These are phyloP conservation scores for Blastobotrys buckinghamii DNA, from an alignment of 1,139 yeast genomes.

Conservation along the genomic window DNA sequence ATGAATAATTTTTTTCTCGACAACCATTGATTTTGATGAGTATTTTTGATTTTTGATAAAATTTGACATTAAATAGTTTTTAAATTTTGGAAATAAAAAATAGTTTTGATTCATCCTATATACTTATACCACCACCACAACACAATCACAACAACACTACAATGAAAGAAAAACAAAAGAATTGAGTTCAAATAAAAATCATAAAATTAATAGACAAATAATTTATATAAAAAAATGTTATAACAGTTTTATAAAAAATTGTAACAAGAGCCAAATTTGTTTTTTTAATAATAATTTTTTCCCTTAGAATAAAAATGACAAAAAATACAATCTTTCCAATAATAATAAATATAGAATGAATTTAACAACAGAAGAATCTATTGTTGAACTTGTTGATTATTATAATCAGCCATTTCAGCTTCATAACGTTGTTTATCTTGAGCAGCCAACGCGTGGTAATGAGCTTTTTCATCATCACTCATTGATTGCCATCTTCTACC, in stretches of 20 bases:
- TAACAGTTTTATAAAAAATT: too few relatives aligned
- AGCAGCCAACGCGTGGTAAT: slow-evolving; percentile 89
- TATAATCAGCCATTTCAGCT: slow-evolving; percentile 87
- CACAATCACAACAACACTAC: too few relatives aligned
- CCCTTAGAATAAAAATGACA: not conserved
- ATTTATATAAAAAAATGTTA: too few relatives aligned
- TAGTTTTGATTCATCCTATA: too few relatives aligned
- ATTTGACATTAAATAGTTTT: too few relatives aligned
- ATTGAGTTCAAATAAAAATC: not conserved
- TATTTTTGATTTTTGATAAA: not conserved
- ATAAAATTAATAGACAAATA: not conserved
- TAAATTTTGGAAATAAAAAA: too few relatives aligned
- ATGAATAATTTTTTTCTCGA: not conserved
- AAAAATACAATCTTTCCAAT: not conserved
- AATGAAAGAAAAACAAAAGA: too few relatives aligned
- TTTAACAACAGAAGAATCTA: too few relatives aligned
- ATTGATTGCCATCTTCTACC: slow-evolving; percentile 97
- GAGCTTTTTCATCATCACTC: slow-evolving; percentile 70
- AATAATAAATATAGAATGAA: too few relatives aligned
- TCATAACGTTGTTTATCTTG: slow-evolving; percentile 97
- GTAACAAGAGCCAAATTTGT: too few relatives aligned
- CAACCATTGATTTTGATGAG: too few relatives aligned
- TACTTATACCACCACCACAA: too few relatives aligned
- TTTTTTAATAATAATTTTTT: not conserved
- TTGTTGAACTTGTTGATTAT: slow-evolving; percentile 13